Conservation (phyloP, 2,329 filamentous ascomycete genomes). For the Didymella keratinophila region DNA sequence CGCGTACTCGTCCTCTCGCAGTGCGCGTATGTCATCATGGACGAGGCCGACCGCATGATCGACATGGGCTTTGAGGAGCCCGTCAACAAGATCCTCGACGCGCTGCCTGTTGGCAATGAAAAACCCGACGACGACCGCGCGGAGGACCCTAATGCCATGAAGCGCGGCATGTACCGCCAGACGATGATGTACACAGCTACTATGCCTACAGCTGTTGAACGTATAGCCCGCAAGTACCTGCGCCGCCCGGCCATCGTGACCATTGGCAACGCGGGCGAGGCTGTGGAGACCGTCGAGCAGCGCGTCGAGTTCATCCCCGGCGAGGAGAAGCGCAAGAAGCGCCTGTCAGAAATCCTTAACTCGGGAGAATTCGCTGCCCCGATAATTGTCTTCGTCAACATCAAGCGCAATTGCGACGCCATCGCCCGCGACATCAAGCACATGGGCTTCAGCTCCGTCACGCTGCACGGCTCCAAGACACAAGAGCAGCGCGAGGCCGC, state of each 20-base stretch:
- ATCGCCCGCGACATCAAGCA: conserved; percentile 93
- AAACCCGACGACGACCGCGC: conserved; percentile 95
- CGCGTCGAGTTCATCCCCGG: conserved; percentile 89
- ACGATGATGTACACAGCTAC: conserved; percentile 99
- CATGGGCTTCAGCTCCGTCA: conserved; percentile 90
- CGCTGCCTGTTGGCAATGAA: conserved; percentile 88
- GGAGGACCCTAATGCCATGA: conserved; percentile 87
- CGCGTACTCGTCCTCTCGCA: conserved; percentile 91
- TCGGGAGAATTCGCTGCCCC: conserved; percentile 83
- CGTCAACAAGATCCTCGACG: conserved; percentile 96
- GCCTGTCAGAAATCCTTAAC: conserved; percentile 86
- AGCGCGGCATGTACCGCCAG: conserved; percentile 84
- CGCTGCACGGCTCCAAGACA: conserved; percentile 93
- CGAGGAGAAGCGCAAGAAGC: conserved; percentile 96
- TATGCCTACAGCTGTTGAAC: conserved; percentile 91
- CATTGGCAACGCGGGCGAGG: conserved; percentile 93
- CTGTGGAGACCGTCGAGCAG: conserved; percentile 97
- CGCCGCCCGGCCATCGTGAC: conserved; percentile 91
- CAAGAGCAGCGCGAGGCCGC: conserved; percentile 98
- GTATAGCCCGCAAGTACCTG: conserved; percentile 96
- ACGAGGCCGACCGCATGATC: conserved; percentile 99
- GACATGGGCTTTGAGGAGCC: conserved; percentile 97
- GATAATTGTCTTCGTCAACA: conserved; percentile 99
- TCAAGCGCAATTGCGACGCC: conserved; percentile 98
- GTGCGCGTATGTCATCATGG: conserved; percentile 99